Percentiles rank a stretch among this genome's conserved stretches.
phyloP scores from a whole-genome alignment of 2,329 filamentous ascomycete genomes.

The Bipolaris bicolor region DNA sequence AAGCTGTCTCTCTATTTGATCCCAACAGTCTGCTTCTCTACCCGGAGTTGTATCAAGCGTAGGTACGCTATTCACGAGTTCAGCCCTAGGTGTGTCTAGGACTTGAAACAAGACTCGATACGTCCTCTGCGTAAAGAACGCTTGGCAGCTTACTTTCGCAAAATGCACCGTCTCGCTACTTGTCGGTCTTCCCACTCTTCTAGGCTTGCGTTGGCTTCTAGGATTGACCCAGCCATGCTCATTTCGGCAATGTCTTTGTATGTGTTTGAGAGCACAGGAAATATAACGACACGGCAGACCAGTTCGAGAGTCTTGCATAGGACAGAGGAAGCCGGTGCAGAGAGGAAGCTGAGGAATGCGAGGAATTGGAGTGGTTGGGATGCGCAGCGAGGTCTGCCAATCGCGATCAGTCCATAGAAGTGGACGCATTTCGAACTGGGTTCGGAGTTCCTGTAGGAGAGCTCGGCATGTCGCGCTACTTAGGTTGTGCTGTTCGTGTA shows the following conservation, averaged over 20 bases:
- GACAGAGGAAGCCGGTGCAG: too few species aligned
- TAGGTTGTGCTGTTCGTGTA: too few species aligned
- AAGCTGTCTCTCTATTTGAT: conserved; percentile 2
- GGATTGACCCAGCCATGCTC: neutral
- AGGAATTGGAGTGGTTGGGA: too few species aligned
- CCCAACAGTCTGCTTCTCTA: conserved; percentile 2
- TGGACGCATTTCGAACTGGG: too few species aligned
- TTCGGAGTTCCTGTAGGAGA: too few species aligned
- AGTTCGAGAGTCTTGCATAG: too few species aligned
- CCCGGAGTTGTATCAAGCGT: neutral
- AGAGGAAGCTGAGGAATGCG: too few species aligned
- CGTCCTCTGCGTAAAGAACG: neutral
- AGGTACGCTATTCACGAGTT: conserved; percentile 2
- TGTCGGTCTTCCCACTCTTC: neutral
- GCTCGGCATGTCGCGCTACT: too few species aligned
- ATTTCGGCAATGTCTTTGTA: neutral
- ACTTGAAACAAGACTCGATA: neutral
- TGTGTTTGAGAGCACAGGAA: neutral
- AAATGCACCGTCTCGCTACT: neutral
- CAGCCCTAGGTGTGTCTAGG: neutral
- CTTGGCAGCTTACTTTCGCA: neutral
- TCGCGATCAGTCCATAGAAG: too few species aligned
- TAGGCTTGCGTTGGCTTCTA: neutral
- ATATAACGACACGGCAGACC: neutral
- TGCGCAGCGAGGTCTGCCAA: too few species aligned